Evolutionary conservation across 192 early-diverging fungal genomes (phyloP), one percentile per base, ranked within the genome.

Genomic region (Geranomyces variabilis): DNA sequence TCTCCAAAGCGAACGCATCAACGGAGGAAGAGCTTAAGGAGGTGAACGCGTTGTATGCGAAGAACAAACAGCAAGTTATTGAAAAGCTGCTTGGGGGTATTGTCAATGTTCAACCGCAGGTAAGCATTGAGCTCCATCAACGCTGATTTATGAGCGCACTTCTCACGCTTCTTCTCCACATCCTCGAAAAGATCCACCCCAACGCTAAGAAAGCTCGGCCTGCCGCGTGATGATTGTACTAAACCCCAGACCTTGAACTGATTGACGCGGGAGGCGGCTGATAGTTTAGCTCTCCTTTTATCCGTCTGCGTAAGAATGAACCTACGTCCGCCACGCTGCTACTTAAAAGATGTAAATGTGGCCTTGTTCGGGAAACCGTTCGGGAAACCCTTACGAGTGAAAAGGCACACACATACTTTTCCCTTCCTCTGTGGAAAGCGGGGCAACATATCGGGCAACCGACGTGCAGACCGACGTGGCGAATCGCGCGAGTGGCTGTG

Each of bases 11-110:
- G 31, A 80, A 88, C 53, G 77, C 78, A 22, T 88, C 92, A 56
- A 95, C 93, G 17, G 90, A 92, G 62, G 65, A 64, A 61, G 88
- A 87, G 75, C 82, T 93, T 43, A 74, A 70, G 41, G 81, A 89
- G 74, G 87, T 93, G 63, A 77, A 87, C 55, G 76, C 66, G 34
- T 80, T 81, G 5, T 90, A 85, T 65, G 73, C 64, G 43, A 79
- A 89, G 73, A 84, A 92, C 76, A 89, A 88, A 69, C 82, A 83
- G 1, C 67, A 74, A 41, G 92, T 92, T 24, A 79, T 93, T 71
- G 81, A 87, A 1, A 90, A 87, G 76, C 66, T 95, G 62, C 69
- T 95, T 22, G 79, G 79, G 9, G 79, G 81, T 9, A 76, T 93
- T 48, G 79, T 81, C 34, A 87, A 79, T 46, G 91, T 93, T 34